These are phyloP conservation scores for Ormosia emarginata DNA, from an alignment of 306 rosid species.

Conservation along the genomic window DNA sequence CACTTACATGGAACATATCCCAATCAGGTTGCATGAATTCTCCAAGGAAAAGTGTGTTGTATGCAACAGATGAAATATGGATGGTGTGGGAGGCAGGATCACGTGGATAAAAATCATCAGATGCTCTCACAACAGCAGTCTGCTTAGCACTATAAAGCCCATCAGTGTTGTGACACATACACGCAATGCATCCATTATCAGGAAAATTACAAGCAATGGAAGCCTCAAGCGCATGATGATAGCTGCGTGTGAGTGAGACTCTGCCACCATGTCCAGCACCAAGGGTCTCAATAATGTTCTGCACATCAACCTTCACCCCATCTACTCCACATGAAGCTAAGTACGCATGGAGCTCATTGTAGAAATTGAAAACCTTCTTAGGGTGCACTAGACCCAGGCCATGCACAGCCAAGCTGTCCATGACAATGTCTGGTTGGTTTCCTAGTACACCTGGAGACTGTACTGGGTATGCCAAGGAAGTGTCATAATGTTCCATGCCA, in stretches of 20 bases:
- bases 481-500: constrained; percentile 92
- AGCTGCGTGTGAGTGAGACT: constrained; percentile 86
- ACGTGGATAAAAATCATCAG: constrained; percentile 88
- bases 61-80: constrained; percentile 93
- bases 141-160: constrained; percentile 84
- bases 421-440: constrained; percentile 91
- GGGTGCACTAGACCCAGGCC: constrained; percentile 97
- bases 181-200: constrained; percentile 91
- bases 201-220: constrained; percentile 77
- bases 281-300: constrained; percentile 89
- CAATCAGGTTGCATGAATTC: constrained; percentile 99
- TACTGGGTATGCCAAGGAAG: constrained; percentile 83
- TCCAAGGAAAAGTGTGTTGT: constrained; percentile 91
- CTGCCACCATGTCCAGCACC: constrained; percentile 96
- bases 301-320: constrained; percentile 98
- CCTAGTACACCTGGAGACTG: constrained; percentile 81
- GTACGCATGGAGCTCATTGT: constrained; percentile 91
- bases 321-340: constrained; percentile 93
- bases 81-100: constrained; percentile 98
- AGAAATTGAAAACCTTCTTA: constrained; percentile 80
- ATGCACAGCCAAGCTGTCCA: constrained; percentile 85
- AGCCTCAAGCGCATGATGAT: constrained; percentile 83
- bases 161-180: constrained; percentile 99
- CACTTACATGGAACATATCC: constrained; percentile 98
- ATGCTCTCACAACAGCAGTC: constrained; percentile 88